Conservation (phyloP, 345 rosid genomes). For the Sapria himalayana region DNA sequence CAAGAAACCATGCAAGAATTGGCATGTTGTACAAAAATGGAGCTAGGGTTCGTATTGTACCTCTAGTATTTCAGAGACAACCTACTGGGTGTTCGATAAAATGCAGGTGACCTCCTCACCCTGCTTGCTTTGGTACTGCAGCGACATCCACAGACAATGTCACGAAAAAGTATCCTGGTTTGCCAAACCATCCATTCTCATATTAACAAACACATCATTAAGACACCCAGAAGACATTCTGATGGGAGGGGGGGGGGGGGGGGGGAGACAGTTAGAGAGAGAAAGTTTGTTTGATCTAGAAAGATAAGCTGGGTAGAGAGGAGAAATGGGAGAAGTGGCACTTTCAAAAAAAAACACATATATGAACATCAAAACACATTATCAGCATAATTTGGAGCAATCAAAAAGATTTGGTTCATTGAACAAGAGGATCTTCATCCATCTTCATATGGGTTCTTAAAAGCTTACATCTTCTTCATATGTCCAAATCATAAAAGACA, state of each 20-base stretch:
- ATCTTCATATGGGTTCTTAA: no score
- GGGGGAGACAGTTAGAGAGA: constrained; percentile 1
- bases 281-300: neutral
- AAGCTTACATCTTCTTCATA: neutral
- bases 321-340: neutral
- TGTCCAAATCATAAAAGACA: neutral
- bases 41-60: constrained; percentile 28
- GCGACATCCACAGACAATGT: constrained; percentile 38
- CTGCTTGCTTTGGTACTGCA: constrained; percentile 63
- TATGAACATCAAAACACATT: no score
- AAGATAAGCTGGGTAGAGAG: neutral
- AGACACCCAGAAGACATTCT: neutral
- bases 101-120: constrained; percentile 42
- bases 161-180: constrained; percentile 18
- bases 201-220: neutral
- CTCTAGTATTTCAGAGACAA: constrained; percentile 37
- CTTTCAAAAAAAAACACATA: no score
- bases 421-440: no score
- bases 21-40: constrained; percentile 7
- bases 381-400: no score
- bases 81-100: constrained; percentile 34
- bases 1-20: no score
- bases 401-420: no score
- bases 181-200: constrained; percentile 8
- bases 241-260: no score